Percentiles rank a stretch among this genome's conserved stretches.
phyloP scores from a whole-genome alignment of 73 alveolate species.

The Paramecium tetraurelia region DNA sequence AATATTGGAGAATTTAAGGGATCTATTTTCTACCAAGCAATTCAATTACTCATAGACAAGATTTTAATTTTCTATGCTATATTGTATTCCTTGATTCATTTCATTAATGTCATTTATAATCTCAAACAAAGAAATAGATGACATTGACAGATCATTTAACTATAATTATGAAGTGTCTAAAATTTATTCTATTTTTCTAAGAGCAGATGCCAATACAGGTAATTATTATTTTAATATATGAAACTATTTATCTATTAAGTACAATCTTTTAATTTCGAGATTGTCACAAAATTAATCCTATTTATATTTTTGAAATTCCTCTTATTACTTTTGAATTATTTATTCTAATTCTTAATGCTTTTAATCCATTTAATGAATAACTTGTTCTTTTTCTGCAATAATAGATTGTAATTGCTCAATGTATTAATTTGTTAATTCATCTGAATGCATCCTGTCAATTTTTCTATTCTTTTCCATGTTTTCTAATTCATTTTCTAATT shows the following conservation, averaged over 20 bases:
- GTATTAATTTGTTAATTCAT: not conserved
- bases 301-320: not conserved
- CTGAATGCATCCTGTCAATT: not conserved
- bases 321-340: not conserved
- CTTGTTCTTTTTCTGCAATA: not conserved
- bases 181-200: not conserved
- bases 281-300: not conserved
- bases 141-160: not conserved
- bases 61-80: not conserved
- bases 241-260: not conserved
- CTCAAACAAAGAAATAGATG: constrained; percentile 1
- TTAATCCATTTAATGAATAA: not conserved
- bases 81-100: not conserved
- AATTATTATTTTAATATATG: not conserved
- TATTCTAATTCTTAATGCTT: not conserved
- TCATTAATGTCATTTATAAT: constrained; percentile 32
- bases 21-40: not conserved
- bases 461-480: not conserved
- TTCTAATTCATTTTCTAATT: not conserved
- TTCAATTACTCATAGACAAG: not conserved
- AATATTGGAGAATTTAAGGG: not conserved
- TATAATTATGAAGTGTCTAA: not conserved
- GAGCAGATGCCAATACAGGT: not conserved
- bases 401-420: not conserved
- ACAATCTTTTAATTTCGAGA: not conserved